Base-by-base conservation (phyloP, 768 basidiomycete genomes). In the Filobasidium wieringae region DNA sequence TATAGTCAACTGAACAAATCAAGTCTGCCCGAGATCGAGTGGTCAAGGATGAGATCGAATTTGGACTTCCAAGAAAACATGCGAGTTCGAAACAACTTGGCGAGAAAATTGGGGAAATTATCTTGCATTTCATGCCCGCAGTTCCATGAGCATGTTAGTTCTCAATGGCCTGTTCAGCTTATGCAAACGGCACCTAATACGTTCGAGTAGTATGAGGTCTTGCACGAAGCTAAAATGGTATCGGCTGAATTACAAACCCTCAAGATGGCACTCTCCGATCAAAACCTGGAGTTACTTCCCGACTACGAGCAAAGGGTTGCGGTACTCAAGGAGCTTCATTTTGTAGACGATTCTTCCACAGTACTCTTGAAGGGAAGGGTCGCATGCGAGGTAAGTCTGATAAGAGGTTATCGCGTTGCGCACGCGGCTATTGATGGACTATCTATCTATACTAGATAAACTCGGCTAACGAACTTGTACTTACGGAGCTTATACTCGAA, bases 401-500 rank as follows among this genome's bases (percentile, higher is more conserved):
- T 3, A n/a, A 7, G 33, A 15, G 17, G 26, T 49, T 22, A 12
- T 0, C 36, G 34, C 26, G 26, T n/a, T 1, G 6, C 15, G 26
- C 12, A 5, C 43, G 26, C 6, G 11, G 34, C 34, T 31, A 32
- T 26, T 53, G 45, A 54, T 31, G 14, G 6, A 15, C 2, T 27
- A 31, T 19, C 31, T 14, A 37, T 32, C 47, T 58, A 33, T 57
- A 26, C n/a, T 66, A 96, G 92, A 97, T 99, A 71, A 99, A 99
- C 71, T 96, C 93, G 7, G 88, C 86, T n/a, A 89, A 88, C 62
- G 95, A 97, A 67, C 86, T 99, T 26, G 82, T 99, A 49, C 78
- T 97, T 47, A 99, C 95, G 0, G 95, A 99, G 68, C 81, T 99
- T 51, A 93, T 99, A 55, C 80, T 97, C 52, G 95, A 99, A 68